Evolutionary conservation across 2,329 filamentous ascomycete species (phyloP).

Genomic region (Penicillium aurantiogriseum): DNA sequence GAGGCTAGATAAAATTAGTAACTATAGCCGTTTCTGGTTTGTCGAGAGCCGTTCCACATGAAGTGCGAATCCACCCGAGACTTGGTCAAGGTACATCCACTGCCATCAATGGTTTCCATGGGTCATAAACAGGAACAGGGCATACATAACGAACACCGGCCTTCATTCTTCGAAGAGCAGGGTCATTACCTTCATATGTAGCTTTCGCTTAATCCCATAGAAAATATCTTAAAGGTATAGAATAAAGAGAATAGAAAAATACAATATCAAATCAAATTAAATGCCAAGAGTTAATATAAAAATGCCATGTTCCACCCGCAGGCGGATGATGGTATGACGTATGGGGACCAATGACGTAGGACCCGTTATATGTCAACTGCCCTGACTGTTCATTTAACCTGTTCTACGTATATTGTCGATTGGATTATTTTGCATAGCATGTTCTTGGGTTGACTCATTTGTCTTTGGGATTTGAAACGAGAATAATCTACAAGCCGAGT

Average conservation of each 20-base stretch:
- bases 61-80: background rate
- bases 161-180: too few species aligned
- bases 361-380: slow-evolving; percentile 10
- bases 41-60: background rate
- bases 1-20: background rate
- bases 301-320: slow-evolving; percentile 5
- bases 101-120: background rate
- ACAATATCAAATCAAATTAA: background rate
- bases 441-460: background rate
- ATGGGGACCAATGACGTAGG: slow-evolving; percentile 8
- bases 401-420: background rate
- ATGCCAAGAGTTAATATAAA: slow-evolving; percentile 9
- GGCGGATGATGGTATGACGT: slow-evolving; percentile 18
- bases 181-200: too few species aligned
- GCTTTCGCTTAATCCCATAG: too few species aligned
- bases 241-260: background rate
- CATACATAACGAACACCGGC: background rate
- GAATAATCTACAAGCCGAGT: background rate
- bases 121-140: background rate
- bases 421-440: background rate
- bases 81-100: background rate
- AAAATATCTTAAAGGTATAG: background rate
- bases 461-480: background rate
- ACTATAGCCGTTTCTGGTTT: background rate
- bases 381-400: background rate